Base-by-base conservation (phyloP, 2,329 filamentous ascomycete genomes). In the Colletotrichum acutatum region DNA sequence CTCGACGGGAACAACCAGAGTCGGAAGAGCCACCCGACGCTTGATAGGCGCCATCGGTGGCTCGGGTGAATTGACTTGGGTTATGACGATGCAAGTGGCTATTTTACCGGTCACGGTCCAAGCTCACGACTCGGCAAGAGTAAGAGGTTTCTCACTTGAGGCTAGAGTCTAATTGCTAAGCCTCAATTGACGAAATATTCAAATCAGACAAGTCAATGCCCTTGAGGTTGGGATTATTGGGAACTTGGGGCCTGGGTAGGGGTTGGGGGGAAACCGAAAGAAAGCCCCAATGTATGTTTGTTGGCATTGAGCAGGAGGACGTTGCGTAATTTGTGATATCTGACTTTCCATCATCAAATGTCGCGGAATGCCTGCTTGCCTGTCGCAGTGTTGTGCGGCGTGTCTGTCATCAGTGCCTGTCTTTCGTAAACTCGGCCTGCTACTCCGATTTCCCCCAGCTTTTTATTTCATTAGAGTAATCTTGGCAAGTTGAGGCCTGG, bases 401-500 rank as follows among this genome's bases (percentile, higher is more conserved):
- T 42, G 37, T 14, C 14, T 42, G 14, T 16, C 37, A 16, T 42
- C n/a, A 34, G 19, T 19, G 46, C 28, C 14, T 63, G 19, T 16
- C 14, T 24, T 34, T 30, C 19, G 42, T 32, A 2, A n/a, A 42
- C 19, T 49, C 60, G 60, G 42, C 28, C 12, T 53, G 42, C 26
- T 32, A 26, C 49, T 28, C 42, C 37, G 49, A 24, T 62, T 37
- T 52, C 42, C 59, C 59, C 59, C 59, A 24, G 59, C 42, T 62
- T 62, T 30, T 22, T 11, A 28, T 16, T 46, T 22, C 42, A 63
- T 53, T 34, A 53, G 60, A 24, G 26, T 63, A 46, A 49, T 53
- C 60, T 63, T 63, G 60, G 60, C 60, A 28, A 22, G 37, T 46
- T 46, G 42, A 63, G 60, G 60, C 60, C 52, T 52, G 42, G 60